Evolutionary conservation across 1,139 yeast genomes (phyloP), one percentile per base, ranked within the genome.

Genomic region (Diutina pseudorugosa): DNA sequence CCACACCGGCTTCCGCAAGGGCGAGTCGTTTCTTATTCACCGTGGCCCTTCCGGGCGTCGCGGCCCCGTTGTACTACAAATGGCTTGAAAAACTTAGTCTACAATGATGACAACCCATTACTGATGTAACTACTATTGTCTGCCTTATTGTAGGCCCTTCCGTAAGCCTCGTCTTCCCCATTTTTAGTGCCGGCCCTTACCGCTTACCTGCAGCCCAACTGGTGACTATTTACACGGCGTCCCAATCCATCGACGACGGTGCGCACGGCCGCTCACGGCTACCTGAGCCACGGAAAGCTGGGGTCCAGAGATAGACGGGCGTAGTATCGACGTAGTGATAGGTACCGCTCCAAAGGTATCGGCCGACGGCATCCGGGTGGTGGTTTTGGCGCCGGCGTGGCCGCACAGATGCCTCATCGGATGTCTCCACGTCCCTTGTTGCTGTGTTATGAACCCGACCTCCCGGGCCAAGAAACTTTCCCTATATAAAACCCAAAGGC

Each of bases 391-490:
- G 30, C 30, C 30, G 30, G 2, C 11, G 30, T 4, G 30, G 30
- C 30, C n/a, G n/a, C n/a, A n/a, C n/a, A n/a, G n/a, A n/a, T n/a
- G n/a, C 30, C 30, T 27, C 30, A 30, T 30, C 36, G 36, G 36
- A 12, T 14, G 36, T 12, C 36, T 11, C n/a, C 11, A 11, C 6
- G 5, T 9, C n/a, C 36, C n/a, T 23, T 27, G 23, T 45, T 45
- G 49, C 49, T 45, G 21, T 45, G 49, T 45, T 45, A 45, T 45
- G 49, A 45, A 45, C 40, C 49, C 49, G n/a, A 14, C n/a, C 36
- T 2, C 18, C 4, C 20, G n/a, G 14, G 12, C 9, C 4, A 18
- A n/a, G 23, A 12, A 25, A 18, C 16, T n/a, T n/a, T n/a, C 33
- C 12, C 16, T 42, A 43, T 43, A 43, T 27, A 45, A 6, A 16